Conservation (phyloP, 1,139 yeast genomes). For the Scheffersomyces insectosa region DNA sequence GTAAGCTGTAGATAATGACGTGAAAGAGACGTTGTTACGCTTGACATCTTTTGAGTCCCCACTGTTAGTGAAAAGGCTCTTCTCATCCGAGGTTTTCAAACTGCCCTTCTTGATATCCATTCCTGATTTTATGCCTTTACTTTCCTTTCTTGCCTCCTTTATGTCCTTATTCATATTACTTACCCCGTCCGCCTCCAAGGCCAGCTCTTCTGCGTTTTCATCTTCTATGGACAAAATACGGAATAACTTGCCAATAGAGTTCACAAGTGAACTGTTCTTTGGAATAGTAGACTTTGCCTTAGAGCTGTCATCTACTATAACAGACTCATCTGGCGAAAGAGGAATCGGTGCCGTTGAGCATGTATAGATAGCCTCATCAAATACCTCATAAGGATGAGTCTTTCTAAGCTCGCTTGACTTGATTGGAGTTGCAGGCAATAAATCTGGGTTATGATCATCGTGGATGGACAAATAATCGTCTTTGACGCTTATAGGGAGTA, state of each 20-base stretch:
- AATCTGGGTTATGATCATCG: slow-evolving; percentile 13
- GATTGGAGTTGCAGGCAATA: slow-evolving; percentile 16
- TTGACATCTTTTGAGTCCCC: slow-evolving; percentile 12
- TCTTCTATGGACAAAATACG: slow-evolving; percentile 38
- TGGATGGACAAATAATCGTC: slow-evolving; percentile 21
- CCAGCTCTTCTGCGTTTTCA: neutral
- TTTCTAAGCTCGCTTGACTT: slow-evolving; percentile 40
- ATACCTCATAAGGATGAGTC: slow-evolving; percentile 68
- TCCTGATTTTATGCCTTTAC: slow-evolving; percentile 3
- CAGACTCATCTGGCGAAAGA: slow-evolving; percentile 8
- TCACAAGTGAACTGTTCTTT: slow-evolving; percentile 32
- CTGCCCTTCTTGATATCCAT: slow-evolving; percentile 4
- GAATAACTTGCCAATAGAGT: slow-evolving; percentile 41
- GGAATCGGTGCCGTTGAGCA: slow-evolving; percentile 39
- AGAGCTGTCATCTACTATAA: slow-evolving; percentile 4
- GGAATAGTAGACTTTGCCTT: slow-evolving; percentile 11
- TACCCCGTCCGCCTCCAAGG: neutral
- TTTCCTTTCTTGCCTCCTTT: slow-evolving; percentile 9
- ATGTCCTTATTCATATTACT: neutral
- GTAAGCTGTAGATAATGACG: slow-evolving; percentile 40
- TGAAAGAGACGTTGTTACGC: slow-evolving; percentile 37
- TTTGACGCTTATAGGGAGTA: slow-evolving; percentile 35
- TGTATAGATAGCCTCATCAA: slow-evolving; percentile 75
- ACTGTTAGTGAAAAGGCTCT: slow-evolving; percentile 5
- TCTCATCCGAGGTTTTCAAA: neutral